Base-by-base conservation (phyloP, 768 basidiomycete genomes). In the Tylopilus sp. region DNA sequence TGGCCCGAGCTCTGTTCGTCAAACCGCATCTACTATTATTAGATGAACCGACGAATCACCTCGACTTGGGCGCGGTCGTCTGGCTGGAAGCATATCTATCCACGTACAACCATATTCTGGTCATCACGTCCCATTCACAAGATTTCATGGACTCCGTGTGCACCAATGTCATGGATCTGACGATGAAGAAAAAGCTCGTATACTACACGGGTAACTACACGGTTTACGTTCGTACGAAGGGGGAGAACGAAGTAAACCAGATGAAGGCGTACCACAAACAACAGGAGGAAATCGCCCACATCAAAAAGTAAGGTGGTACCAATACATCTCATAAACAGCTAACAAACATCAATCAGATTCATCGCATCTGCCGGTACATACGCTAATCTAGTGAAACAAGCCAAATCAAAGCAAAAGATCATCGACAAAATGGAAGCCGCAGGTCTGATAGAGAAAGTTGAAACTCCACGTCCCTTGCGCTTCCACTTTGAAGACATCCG, bases 381-480 rank as follows among this genome's bases (percentile, higher is more conserved):
- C 68, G 97, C 95, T 60, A 99, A 99, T 71, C 82, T 99, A 59
- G 95, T 99, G 63, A 91, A 87, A 65, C 95, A 99, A 72, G 95
- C 95, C 60, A 98, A 99, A 75, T 98, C 95, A 45, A 99, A 99
- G 71, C 95, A 99, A 72, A 99, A 99, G 81, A 98, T 99, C 57
- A 95, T 99, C 72, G 95, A 99, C 79, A 99, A 99, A 82, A 99
- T 99, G 95, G 97, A 99, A 78, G 95, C 95, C 23, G 95, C 95
- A 13, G 95, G 95, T 56, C 79, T 99, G 39, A 80, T 99, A 66
- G 92, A 99, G 72, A 93, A 92, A 74, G 75, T 97, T 52, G 92
- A 95, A 65, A 68, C 69, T 4, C 77, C 79, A 31, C 83, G 81
- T 60, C 81, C 82, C 15, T 77, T 99, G 30, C 77, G 83, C 45